A percentile compares a stretch with the other conserved stretches of the same genome.
Evolutionary conservation across 2,329 filamentous ascomycete genomes (phyloP).

Genomic region (Thielaviopsis musarum): DNA sequence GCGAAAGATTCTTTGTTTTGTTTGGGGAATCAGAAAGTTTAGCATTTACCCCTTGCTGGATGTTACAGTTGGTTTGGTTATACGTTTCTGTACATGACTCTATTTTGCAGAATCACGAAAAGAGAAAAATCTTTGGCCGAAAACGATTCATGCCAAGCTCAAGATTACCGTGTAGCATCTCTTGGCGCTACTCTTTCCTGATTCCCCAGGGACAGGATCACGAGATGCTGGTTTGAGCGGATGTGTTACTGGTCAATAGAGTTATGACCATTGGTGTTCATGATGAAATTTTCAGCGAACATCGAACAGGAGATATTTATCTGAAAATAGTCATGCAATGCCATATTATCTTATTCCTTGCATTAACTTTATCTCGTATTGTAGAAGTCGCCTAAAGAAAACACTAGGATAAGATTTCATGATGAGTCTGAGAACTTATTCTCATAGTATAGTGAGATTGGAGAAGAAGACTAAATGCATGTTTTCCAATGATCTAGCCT

Average conservation of each 20-base stretch:
- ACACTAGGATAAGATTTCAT: background rate
- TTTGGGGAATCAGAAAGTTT: background rate
- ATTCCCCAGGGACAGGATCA: background rate
- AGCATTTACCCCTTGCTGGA: background rate
- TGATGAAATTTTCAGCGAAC: background rate
- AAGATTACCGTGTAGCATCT: background rate
- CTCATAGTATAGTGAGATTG: background rate
- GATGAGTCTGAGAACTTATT: background rate
- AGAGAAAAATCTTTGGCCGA: background rate
- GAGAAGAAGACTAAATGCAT: background rate
- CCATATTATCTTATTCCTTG: background rate
- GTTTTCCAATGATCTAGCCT: background rate
- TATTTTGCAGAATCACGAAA: background rate
- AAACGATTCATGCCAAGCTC: background rate
- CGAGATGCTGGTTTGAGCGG: background rate
- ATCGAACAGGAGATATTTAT: background rate
- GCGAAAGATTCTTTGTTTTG: background rate
- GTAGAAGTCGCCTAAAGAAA: background rate
- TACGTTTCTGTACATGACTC: background rate
- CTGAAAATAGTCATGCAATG: background rate
- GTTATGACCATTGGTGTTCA: background rate
- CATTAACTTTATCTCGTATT: background rate
- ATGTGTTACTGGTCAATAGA: background rate
- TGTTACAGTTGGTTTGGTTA: background rate
- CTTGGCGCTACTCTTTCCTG: background rate